Percentiles rank a stretch among this genome's conserved stretches.
These are phyloP conservation scores for Cucumis cinereus DNA, from an alignment of 306 rosid genomes.

Conservation along the genomic window DNA sequence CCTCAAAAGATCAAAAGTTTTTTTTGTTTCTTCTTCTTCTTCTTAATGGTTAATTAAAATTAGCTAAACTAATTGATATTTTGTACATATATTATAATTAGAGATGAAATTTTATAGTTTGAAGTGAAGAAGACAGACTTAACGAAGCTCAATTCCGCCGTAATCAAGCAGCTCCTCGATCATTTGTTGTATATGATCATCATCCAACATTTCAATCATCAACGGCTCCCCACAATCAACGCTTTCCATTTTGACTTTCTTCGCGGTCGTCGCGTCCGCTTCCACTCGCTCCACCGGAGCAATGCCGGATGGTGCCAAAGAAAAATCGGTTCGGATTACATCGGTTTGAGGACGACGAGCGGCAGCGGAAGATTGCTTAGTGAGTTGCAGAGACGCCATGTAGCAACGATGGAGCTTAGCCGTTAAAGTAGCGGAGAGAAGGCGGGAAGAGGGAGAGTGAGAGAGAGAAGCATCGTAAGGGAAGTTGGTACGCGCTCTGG, in stretches of 20 bases:
- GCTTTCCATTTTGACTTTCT: slow-evolving; percentile 44
- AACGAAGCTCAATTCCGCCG: slow-evolving; percentile 66
- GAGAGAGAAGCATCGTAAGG: slow-evolving; percentile 64
- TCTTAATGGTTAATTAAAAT: neutral
- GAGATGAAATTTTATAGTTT: neutral
- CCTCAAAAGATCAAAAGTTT: neutral
- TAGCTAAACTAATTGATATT: neutral
- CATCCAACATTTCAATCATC: slow-evolving; percentile 49
- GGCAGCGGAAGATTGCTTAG: slow-evolving; percentile 24
- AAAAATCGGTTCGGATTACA: neutral
- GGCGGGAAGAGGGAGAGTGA: slow-evolving; percentile 66
- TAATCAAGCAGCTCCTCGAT: slow-evolving; percentile 73
- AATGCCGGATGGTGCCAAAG: neutral
- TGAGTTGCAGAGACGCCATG: slow-evolving; percentile 77
- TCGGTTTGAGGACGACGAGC: neutral
- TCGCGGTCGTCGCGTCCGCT: neutral
- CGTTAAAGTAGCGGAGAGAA: slow-evolving; percentile 77
- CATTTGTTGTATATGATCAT: slow-evolving; percentile 85
- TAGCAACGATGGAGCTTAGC: slow-evolving; percentile 81
- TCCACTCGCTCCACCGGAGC: neutral
- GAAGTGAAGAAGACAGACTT: neutral
- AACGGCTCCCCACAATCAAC: slow-evolving; percentile 13
- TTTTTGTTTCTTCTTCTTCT: neutral
- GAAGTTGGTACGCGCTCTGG: slow-evolving; percentile 80
- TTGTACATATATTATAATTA: slow-evolving; percentile 4